Evolutionary conservation across 176 grass and related monocot genomes (phyloP), one percentile per base, ranked within the genome.

Genomic region (Rhipidocladum racemiflorum): DNA sequence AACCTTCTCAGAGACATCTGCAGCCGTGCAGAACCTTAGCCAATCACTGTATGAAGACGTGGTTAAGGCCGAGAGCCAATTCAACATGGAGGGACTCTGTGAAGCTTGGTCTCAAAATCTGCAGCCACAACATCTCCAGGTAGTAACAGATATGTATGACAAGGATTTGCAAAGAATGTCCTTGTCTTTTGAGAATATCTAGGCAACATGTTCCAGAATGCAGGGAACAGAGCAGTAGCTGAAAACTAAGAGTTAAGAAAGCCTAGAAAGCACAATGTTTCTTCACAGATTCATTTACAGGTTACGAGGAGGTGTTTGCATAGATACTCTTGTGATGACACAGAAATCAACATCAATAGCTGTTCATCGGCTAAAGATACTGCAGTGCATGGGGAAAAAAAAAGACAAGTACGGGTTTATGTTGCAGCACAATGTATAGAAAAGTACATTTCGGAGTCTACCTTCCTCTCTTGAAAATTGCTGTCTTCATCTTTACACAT

Each of bases 161-260:
- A 92, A 89, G 83, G 90, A 89, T 80, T 76, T 89, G 61, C 83
- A 92, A 56, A 86, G 70, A 55, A 78, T 89, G 40, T 84, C 87
- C 40, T 72, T 80, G 75, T 78, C 79, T 70, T 92, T 84, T 28
- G 68, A 86, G 59, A 85, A 86, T 55, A 79, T 92, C 48, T 89
- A 89, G 78, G 44, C 30, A 67, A 62, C 56, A 68, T 68, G 42
- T 59, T 80, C 49, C 77, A 74, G 75, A 76, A 57, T 24, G 13
- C 36, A 61, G 25, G 35, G 71, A 79, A 84, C 53, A 87, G 11
- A 84, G 45, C 63, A 80, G 20, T 64, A 68, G 80, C 45, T 70
- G 36, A 75, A 84, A 70, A 73, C 30, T 82, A 78, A 13, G 49
- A 74, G 42, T 34, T 76, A 56, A 64, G 64, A 44, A 72, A 74